Conservation (phyloP, 108 stramenopile species). For the Licmophora abbreviata region DNA sequence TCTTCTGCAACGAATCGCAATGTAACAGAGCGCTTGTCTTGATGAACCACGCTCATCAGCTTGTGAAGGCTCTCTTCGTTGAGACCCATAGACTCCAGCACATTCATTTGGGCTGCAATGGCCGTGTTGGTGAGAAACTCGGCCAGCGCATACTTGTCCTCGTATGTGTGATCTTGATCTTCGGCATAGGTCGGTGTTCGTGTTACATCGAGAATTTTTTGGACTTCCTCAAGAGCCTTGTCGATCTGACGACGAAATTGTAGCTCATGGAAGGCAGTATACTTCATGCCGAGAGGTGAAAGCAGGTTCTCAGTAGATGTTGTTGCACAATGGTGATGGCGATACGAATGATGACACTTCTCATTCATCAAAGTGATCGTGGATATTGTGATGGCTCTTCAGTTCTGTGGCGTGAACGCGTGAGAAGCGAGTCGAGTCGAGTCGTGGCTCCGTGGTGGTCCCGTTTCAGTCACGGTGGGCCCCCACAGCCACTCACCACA, state of each 20-base stretch:
- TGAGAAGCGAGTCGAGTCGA: too few relatives aligned
- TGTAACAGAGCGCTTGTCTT: slow-evolving; percentile 26
- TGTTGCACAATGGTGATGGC: too few relatives aligned
- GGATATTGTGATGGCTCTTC: too few relatives aligned
- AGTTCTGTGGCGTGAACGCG: too few relatives aligned
- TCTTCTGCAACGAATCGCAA: slow-evolving; percentile 39
- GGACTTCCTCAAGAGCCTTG: slow-evolving; percentile 16
- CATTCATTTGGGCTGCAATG: slow-evolving; percentile 49
- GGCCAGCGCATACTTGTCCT: slow-evolving; percentile 64
- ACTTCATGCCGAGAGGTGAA: too few relatives aligned
- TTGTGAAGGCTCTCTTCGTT: slow-evolving; percentile 20
- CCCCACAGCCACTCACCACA: too few relatives aligned
- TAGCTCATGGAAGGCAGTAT: slow-evolving; percentile 7
- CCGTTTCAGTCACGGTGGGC: too few relatives aligned
- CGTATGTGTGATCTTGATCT: slow-evolving; percentile 53
- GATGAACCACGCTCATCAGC: slow-evolving; percentile 23
- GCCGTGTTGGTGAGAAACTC: slow-evolving; percentile 52
- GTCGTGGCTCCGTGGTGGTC: too few relatives aligned
- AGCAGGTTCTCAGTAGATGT: too few relatives aligned
- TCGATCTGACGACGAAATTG: not conserved
- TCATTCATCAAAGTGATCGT: too few relatives aligned
- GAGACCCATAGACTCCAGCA: slow-evolving; percentile 57
- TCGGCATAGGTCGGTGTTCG: slow-evolving; percentile 29
- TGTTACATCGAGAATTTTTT: slow-evolving; percentile 26
- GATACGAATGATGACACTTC: too few relatives aligned